phyloP scores from a whole-genome alignment of 2,329 filamentous ascomycete genomes.

The Alternaria metachromatica region DNA sequence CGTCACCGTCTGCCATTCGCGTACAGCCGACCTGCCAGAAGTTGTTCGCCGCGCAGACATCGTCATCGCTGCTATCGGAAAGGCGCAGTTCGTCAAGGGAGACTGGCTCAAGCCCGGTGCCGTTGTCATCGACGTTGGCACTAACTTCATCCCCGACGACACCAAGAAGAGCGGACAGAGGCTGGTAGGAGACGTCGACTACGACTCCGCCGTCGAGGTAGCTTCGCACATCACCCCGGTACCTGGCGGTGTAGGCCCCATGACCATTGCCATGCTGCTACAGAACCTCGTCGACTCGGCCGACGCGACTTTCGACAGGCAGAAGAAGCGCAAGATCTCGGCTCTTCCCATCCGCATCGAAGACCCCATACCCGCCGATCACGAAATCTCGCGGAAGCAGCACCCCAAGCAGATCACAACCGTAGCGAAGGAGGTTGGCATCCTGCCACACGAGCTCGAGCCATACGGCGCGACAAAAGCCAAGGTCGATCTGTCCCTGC shows the following conservation, averaged over 20 bases:
- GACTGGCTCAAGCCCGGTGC: constrained; percentile 94
- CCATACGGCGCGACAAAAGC: constrained; percentile 95
- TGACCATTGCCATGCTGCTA: constrained; percentile 98
- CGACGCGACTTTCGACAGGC: constrained; percentile 78
- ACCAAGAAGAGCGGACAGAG: constrained; percentile 91
- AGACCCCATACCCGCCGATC: constrained; percentile 90
- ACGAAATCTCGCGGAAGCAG: constrained; percentile 87
- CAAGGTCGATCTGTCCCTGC: constrained; percentile 83
- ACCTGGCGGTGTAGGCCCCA: constrained; percentile 94
- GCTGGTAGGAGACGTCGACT: constrained; percentile 95
- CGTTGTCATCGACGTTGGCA: constrained; percentile 98
- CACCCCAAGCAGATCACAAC: constrained; percentile 89
- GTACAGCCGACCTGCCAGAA: constrained; percentile 74
- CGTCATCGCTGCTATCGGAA: constrained; percentile 88
- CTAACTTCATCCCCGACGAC: constrained; percentile 89
- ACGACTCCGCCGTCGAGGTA: constrained; percentile 79
- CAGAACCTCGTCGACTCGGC: constrained; percentile 94
- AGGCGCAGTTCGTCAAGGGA: constrained; percentile 86
- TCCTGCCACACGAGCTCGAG: constrained; percentile 87
- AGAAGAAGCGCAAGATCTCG: constrained; percentile 79
- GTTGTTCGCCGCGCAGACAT: constrained; percentile 87
- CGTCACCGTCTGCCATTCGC: constrained; percentile 94
- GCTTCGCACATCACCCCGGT: constrained; percentile 95
- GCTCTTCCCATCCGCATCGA: constrained; percentile 83
- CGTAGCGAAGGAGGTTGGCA: constrained; percentile 85